Evolutionary conservation across 2,329 filamentous ascomycete genomes (phyloP), one percentile per base, ranked within the genome.

Genomic region (Pseudocercospora vitis): DNA sequence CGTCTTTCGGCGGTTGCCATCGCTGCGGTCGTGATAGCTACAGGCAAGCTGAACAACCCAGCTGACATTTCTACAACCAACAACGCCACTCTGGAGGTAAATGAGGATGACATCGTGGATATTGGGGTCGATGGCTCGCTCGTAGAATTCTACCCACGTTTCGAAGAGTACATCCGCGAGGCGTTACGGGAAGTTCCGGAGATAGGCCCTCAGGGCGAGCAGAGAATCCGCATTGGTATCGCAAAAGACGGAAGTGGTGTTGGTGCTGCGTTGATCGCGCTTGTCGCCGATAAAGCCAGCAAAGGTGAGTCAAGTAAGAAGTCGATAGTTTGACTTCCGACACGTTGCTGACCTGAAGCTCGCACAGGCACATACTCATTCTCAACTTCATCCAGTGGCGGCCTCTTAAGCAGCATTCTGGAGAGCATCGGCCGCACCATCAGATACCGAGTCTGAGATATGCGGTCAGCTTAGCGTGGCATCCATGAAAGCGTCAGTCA

Each of bases 181-280:
- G 89, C 89, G 5, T 78, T 97, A 55, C 77, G 84, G 46, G 84
- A 83, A 52, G 84, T 96, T 49, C 81, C 89, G 12, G 84, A 87
- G 57, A 88, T 97, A 64, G 92, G 92, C 3, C 75, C 78, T 40
- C 77, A 81, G 53, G 91, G 91, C 8, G 91, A 95, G 61, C 87
- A 88, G 74, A 88, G 85, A 73, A 88, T 99, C 61, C 82, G 90
- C 53, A 96, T 99, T 66, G 94, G 92, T 18, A 94, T 97, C 67
- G 94, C 94, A 58, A 96, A 96, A 79, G 94, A 99, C 70, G 94
- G 94, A 44, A 94, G 88, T 60, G 94, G 90, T 59, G 89, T 96
- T n/a, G 94, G 94, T 49, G 94, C 94, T 2, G 94, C 94, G 33
- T 76, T 99, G 64, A 97, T 97, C 73, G 94, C 94, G 48, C 81